phyloP scores from a whole-genome alignment of 352 stramenopile species.

The Globisporangium polare region DNA sequence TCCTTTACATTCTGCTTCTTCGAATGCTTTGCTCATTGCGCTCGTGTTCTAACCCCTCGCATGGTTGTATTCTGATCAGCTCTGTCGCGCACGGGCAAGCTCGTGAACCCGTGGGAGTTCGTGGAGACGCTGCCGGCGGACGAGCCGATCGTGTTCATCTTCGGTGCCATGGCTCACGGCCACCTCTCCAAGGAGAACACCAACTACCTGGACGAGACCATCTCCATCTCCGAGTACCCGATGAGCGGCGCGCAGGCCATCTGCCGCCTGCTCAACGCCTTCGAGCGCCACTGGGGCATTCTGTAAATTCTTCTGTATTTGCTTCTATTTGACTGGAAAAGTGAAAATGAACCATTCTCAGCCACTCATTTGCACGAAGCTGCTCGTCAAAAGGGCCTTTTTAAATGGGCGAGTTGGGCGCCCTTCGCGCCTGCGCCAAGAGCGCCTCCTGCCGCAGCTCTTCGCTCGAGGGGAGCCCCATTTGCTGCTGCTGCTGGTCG shows the following conservation, averaged over 20 bases:
- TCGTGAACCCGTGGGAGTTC: slow-evolving; percentile 95
- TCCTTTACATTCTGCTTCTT: not conserved
- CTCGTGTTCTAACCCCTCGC: not conserved
- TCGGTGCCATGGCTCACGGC: slow-evolving; percentile 97
- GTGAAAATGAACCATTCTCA: not conserved
- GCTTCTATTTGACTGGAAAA: slow-evolving; percentile 13
- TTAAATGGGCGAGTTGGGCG: slow-evolving; percentile 33
- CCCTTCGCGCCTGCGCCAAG: slow-evolving; percentile 90
- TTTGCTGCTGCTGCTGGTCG: slow-evolving; percentile 91
- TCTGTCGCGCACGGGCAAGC: slow-evolving; percentile 89
- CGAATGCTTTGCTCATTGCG: not conserved
- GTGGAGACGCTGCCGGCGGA: slow-evolving; percentile 89
- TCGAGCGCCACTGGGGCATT: slow-evolving; percentile 99
- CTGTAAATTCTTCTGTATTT: slow-evolving; percentile 70
- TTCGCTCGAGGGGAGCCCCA: slow-evolving; percentile 90
- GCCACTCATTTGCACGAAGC: not conserved
- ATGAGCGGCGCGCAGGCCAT: slow-evolving; percentile 97
- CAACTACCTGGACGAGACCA: slow-evolving; percentile 96
- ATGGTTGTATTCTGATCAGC: slow-evolving; percentile 29
- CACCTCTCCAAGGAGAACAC: slow-evolving; percentile 97
- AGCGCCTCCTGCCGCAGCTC: slow-evolving; percentile 91
- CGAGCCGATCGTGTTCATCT: slow-evolving; percentile 96
- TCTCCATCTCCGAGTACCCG: slow-evolving; percentile 98
- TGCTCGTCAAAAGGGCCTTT: not conserved
- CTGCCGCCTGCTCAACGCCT: slow-evolving; percentile 94